phyloP scores from a whole-genome alignment of 2,329 filamentous ascomycete genomes.

The Claviceps spartinae region DNA sequence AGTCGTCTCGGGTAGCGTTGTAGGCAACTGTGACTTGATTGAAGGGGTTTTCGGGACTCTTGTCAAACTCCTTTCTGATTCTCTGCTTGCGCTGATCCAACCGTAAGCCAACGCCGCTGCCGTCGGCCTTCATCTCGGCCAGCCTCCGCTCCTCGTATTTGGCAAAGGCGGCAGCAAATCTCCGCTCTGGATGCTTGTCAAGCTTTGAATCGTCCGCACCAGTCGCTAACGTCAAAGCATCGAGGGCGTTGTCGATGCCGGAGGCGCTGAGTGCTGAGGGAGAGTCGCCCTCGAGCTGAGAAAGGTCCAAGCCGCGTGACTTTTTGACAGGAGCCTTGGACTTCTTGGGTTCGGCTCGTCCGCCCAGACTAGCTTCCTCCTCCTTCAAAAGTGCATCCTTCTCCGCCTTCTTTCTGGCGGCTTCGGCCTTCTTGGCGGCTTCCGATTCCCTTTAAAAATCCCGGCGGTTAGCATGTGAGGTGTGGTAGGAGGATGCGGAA shows the following conservation, averaged over 20 bases:
- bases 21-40: conserved; percentile 69
- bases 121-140: conserved; percentile 74
- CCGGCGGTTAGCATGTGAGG: not conserved
- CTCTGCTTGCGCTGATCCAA: conserved; percentile 73
- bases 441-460: conserved; percentile 21
- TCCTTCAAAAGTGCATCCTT: conserved; percentile 69
- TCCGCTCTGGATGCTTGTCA: conserved; percentile 76
- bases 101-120: conserved; percentile 55
- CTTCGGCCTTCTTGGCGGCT: conserved; percentile 60
- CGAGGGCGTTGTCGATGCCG: conserved; percentile 87
- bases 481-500: not conserved
- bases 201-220: conserved; percentile 51
- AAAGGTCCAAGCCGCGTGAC: conserved; percentile 58
- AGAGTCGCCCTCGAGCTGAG: conserved; percentile 54
- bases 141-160: conserved; percentile 71
- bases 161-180: conserved; percentile 75
- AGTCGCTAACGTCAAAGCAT: conserved; percentile 58
- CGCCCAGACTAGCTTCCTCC: conserved; percentile 57
- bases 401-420: conserved; percentile 86
- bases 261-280: conserved; percentile 58
- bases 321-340: conserved; percentile 56
- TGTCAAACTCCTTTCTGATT: conserved; percentile 87
- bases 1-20: conserved; percentile 67
- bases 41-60: conserved; percentile 87
- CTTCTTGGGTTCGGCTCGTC: conserved; percentile 50